Conservation (phyloP, 352 stramenopile genomes). For the Phytophthora palmivora region DNA sequence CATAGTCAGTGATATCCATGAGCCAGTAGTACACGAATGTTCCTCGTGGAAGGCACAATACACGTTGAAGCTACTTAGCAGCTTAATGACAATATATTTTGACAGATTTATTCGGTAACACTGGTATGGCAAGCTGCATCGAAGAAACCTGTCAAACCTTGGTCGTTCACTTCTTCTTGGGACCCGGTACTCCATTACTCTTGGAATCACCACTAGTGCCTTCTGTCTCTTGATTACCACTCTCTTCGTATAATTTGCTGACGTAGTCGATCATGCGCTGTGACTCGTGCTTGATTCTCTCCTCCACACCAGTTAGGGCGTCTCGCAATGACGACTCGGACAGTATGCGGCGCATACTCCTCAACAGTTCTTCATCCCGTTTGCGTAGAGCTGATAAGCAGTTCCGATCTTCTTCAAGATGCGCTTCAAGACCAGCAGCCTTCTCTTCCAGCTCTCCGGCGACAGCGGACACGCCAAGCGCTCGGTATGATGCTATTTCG, state of each 20-base stretch:
- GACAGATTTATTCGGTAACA: constrained; percentile 16
- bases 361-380: constrained; percentile 61
- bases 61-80: no score
- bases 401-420: constrained; percentile 60
- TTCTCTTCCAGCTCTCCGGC: constrained; percentile 64
- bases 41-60: no score
- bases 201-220: constrained; percentile 1
- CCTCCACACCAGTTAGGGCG: constrained; percentile 37
- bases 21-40: no score
- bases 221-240: constrained; percentile 4
- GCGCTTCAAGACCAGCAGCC: constrained; percentile 35
- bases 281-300: constrained; percentile 56
- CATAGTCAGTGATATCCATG: no score
- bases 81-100: neutral
- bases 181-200: constrained; percentile 18
- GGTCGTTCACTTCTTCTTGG: constrained; percentile 33
- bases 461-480: constrained; percentile 59
- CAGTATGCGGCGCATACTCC: constrained; percentile 38
- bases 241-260: constrained; percentile 54
- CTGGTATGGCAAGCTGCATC: neutral
- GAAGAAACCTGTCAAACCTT: constrained; percentile 5
- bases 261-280: constrained; percentile 73
- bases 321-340: constrained; percentile 30
- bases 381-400: constrained; percentile 55
- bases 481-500: constrained; percentile 60